Evolutionary conservation across 495 filamentous ascomycete species (phyloP).

Genomic region (Aspergillus kassunensis): DNA sequence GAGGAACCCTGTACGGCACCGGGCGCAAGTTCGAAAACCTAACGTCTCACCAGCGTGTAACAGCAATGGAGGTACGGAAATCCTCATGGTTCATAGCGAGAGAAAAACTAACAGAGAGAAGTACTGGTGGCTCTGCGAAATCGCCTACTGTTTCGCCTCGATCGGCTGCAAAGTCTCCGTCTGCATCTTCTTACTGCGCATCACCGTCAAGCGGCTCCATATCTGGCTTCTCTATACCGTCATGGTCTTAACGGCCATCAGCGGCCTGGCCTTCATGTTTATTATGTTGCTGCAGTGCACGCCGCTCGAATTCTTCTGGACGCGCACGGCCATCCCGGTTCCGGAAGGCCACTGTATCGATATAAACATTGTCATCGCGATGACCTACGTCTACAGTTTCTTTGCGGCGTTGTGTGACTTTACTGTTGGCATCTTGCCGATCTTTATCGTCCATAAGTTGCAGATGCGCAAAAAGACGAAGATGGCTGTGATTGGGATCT

Average conservation of each 20-base stretch:
- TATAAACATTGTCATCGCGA: constrained; percentile 32
- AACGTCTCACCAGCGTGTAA: constrained; percentile 24
- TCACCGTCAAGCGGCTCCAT: constrained; percentile 33
- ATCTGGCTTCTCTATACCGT: constrained; percentile 37
- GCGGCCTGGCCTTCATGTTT: constrained; percentile 37
- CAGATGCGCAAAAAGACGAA: constrained; percentile 4
- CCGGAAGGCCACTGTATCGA: constrained; percentile 38
- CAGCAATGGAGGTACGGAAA: constrained; percentile 33
- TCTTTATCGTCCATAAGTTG: constrained; percentile 7
- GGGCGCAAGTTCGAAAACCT: constrained; percentile 28
- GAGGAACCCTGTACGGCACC: constrained; percentile 35
- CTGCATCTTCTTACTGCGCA: constrained; percentile 45
- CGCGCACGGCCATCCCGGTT: constrained; percentile 15
- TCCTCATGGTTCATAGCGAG: not conserved
- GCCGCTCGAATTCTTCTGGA: constrained; percentile 43
- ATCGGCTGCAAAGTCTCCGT: constrained; percentile 42
- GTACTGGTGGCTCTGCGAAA: constrained; percentile 45
- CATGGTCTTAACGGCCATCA: constrained; percentile 32
- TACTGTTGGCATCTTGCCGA: constrained; percentile 9
- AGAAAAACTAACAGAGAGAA: not conserved
- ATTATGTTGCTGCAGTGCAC: constrained; percentile 42
- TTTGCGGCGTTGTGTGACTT: constrained; percentile 12
- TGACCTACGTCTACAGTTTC: constrained; percentile 22
- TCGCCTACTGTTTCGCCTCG: constrained; percentile 40
- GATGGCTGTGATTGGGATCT: constrained; percentile 6